Base-by-base conservation (phyloP, 2,329 filamentous ascomycete species). In the Byssoonygena ceratinophila region DNA sequence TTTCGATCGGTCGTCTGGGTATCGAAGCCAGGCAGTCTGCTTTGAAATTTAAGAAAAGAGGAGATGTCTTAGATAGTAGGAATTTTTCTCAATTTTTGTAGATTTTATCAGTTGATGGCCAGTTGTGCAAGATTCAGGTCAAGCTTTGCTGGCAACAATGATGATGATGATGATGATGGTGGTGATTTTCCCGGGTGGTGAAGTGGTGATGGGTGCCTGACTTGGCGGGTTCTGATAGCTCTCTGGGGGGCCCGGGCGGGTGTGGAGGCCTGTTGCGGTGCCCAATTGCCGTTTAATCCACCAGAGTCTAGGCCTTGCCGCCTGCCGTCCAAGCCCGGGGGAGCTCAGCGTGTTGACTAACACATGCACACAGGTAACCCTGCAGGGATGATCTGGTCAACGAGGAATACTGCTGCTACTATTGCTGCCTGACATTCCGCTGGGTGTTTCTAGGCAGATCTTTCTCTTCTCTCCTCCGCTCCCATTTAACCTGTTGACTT, bases 1-100 rank as follows among this genome's bases (percentile, higher is more conserved):
- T 27, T 43, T 36, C 49, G 54, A 16, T 22, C 52, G 54, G 47
- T 58, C 49, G 45, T 41, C 20, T 46, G n/a, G 4, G 5, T 14
- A 40, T 11, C 25, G 27, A 1, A 16, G 8, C 12, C 31, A 5
- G 29, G 14, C 45, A 36, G 31, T n/a, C 31, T 1, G 31, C 32
- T 46, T 22, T 46, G 18, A 27, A 47, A 25, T 36, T 11, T 29
- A 34, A 16, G 16, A 39, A 18, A 39, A 36, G n/a, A 14, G 5
- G 32, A 36, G n/a, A 29, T 12, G 2, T 5, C 4, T 29, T 29
- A 29, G 27, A 11, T 5, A 29, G 4, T n/a, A n/a, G n/a, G n/a
- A n/a, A n/a, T n/a, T n/a, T n/a, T n/a, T n/a, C n/a, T n/a, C n/a
- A n/a, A n/a, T n/a, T n/a, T n/a, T n/a, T n/a, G n/a, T n/a, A n/a